A percentile compares a stretch with the other conserved stretches of the same genome.
phyloP scores from a whole-genome alignment of 257 asterid species.

The Solanum sitiens region DNA sequence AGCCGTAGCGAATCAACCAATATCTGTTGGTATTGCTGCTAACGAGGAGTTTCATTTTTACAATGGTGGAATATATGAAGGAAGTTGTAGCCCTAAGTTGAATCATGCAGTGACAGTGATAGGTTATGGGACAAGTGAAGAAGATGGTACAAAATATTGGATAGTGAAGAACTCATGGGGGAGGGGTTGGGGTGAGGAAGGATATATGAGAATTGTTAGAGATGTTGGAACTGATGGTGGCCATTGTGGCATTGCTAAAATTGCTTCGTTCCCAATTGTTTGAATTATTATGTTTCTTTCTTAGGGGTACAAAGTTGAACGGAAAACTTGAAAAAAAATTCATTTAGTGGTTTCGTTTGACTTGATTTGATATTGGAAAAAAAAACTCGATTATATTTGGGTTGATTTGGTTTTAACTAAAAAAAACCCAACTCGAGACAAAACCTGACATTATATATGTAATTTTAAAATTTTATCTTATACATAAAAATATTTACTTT shows the following conservation, averaged over 20 bases:
- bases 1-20: background rate
- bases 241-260: background rate
- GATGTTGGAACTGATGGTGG: background rate
- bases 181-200: background rate
- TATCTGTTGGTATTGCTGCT: background rate
- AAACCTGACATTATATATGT: no score
- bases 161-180: conserved; percentile 3
- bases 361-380: no score
- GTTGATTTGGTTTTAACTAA: no score
- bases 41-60: background rate
- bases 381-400: no score
- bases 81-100: background rate
- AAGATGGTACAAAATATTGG: background rate
- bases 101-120: background rate
- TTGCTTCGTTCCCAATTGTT: background rate
- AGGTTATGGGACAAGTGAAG: background rate
- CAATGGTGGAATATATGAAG: background rate
- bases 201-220: background rate
- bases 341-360: no score
- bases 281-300: background rate
- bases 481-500: no score
- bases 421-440: no score
- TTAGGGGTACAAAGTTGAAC: no score
- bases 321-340: no score
- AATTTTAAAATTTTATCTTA: no score